phyloP scores from a whole-genome alignment of 2,329 filamentous ascomycete genomes.

The Onygenales sp. region DNA sequence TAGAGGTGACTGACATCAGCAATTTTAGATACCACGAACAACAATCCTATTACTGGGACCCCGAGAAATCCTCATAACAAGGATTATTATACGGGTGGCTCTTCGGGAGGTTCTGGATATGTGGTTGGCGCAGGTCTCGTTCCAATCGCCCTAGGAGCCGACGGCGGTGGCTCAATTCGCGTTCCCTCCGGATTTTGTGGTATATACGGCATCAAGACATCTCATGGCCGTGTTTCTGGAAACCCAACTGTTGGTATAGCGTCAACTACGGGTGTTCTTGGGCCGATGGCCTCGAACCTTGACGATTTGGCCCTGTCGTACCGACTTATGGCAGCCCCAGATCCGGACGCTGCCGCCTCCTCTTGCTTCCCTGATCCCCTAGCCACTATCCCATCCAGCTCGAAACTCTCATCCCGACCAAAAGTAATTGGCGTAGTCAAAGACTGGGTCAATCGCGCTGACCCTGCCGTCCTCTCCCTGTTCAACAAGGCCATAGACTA shows the following conservation, averaged over 20 bases:
- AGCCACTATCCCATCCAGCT: constrained; percentile 34
- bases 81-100: constrained; percentile 70
- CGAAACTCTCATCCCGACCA: constrained; percentile 21
- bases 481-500: constrained; percentile 55
- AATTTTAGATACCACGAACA: constrained; percentile 61
- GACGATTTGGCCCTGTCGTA: constrained; percentile 76
- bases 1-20: background rate
- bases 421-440: constrained; percentile 63
- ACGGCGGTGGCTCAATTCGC: constrained; percentile 67
- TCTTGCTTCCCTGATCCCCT: constrained; percentile 50
- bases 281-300: constrained; percentile 67
- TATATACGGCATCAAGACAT: constrained; percentile 71
- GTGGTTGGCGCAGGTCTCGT: constrained; percentile 60
- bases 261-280: constrained; percentile 56
- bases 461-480: constrained; percentile 50
- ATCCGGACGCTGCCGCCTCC: constrained; percentile 53
- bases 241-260: constrained; percentile 51
- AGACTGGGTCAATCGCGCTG: constrained; percentile 61
- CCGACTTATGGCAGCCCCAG: constrained; percentile 64
- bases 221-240: constrained; percentile 57
- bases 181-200: constrained; percentile 69
- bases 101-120: constrained; percentile 67
- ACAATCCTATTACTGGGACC: constrained; percentile 66
- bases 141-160: constrained; percentile 62
- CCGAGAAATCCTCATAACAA: constrained; percentile 69